phyloP scores from a whole-genome alignment of 139 green algal genomes.

The Gonium pectorale region DNA sequence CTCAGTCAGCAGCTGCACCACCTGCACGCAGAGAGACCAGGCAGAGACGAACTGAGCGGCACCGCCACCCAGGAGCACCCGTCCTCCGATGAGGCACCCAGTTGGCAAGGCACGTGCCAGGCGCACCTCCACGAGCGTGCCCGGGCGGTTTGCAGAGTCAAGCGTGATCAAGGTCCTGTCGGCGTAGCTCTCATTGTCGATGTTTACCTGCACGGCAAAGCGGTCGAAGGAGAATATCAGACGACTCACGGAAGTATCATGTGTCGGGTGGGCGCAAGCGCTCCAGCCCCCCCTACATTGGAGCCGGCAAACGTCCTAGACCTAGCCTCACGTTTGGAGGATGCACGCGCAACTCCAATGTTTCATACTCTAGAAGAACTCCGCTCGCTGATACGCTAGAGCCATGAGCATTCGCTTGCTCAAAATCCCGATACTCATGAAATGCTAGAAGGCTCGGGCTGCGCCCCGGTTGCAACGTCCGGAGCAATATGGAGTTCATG shows the following conservation, averaged over 20 bases:
- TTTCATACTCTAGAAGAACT: constrained; percentile 83
- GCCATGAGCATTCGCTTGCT: constrained; percentile 47
- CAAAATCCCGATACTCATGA: constrained; percentile 56
- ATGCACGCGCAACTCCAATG: constrained; percentile 81
- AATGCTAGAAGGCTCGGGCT: constrained; percentile 50
- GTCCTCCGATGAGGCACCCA: too few species aligned
- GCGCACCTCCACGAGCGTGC: constrained; percentile 89
- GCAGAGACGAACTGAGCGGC: too few species aligned
- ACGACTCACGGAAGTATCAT: too few species aligned
- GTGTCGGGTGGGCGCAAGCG: too few species aligned
- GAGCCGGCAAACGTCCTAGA: too few species aligned
- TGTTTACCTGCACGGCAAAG: constrained; percentile 31
- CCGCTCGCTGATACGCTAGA: constrained; percentile 62
- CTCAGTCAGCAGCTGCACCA: constrained; percentile 96
- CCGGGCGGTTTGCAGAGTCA: constrained; percentile 93
- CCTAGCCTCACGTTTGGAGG: constrained; percentile 81
- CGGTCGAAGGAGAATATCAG: background rate
- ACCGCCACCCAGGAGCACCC: too few species aligned
- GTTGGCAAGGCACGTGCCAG: constrained; percentile 22
- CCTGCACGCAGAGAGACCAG: constrained; percentile 57
- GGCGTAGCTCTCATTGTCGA: constrained; percentile 84
- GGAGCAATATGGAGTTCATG: constrained; percentile 23
- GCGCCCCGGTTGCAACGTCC: background rate
- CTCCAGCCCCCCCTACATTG: too few species aligned
- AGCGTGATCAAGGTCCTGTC: constrained; percentile 87